A percentile compares a stretch with the other conserved stretches of the same genome.
These are phyloP conservation scores for Daldinia sp. DNA, from an alignment of 2,329 filamentous ascomycete species.

Conservation along the genomic window DNA sequence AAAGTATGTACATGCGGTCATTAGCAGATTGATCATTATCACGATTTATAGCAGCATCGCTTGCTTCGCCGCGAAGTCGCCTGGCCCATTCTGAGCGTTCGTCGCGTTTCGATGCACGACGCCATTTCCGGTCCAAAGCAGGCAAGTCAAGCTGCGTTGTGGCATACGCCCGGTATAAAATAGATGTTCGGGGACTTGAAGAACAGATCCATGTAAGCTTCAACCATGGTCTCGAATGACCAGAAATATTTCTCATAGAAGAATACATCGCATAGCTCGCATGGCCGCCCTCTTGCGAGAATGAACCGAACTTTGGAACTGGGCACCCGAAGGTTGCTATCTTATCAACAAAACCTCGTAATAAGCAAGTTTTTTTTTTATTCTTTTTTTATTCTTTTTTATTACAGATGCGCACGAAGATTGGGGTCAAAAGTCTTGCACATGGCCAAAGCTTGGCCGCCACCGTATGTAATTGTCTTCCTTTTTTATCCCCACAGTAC, in stretches of 20 bases:
- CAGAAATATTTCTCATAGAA: slow-evolving; percentile 36
- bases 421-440: too few species aligned
- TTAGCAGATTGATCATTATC: slow-evolving; percentile 35
- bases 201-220: slow-evolving; percentile 28
- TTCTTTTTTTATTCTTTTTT: too few species aligned
- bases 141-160: slow-evolving; percentile 53
- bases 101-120: slow-evolving; percentile 52
- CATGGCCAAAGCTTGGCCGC: too few species aligned
- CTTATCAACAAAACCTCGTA: background rate
- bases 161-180: slow-evolving; percentile 33
- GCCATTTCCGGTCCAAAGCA: slow-evolving; percentile 62
- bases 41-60: slow-evolving; percentile 10
- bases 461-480: too few species aligned
- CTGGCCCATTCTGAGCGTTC: slow-evolving; percentile 21
- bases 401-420: too few species aligned
- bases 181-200: slow-evolving; percentile 10
- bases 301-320: slow-evolving; percentile 9
- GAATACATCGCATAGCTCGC: slow-evolving; percentile 39
- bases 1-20: slow-evolving; percentile 72
- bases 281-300: slow-evolving; percentile 24
- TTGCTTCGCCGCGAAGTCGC: background rate
- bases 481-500: too few species aligned
- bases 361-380: background rate
- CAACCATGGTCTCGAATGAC: slow-evolving; percentile 34
- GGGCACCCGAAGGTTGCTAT: background rate